A percentile compares a stretch with the other conserved stretches of the same genome.
These are phyloP conservation scores for Phialocephala sp. DNA, from an alignment of 2,329 filamentous ascomycete genomes.

Conservation along the genomic window DNA sequence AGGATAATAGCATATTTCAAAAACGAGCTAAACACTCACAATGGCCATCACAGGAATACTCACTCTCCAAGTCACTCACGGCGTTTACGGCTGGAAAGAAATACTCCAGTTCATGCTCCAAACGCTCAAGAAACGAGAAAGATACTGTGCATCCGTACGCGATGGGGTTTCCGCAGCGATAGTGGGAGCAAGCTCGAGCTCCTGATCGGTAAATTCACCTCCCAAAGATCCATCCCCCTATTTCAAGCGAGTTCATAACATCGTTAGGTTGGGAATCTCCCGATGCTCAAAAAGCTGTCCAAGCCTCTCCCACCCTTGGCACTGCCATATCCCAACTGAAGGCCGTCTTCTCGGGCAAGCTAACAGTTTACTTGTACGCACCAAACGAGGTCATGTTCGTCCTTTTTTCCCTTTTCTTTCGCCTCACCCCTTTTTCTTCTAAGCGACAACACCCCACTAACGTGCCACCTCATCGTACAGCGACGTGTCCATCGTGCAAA, in stretches of 20 bases:
- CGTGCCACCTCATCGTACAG: neutral
- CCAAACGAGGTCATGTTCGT: constrained; percentile 38
- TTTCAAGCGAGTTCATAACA: constrained; percentile 2
- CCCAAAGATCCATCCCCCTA: neutral
- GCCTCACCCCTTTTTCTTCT: neutral
- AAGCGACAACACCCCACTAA: neutral
- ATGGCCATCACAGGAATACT: constrained; percentile 34
- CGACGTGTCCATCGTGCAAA: constrained; percentile 43
- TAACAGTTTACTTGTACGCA: constrained; percentile 35
- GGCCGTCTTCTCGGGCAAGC: constrained; percentile 34
- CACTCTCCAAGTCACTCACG: constrained; percentile 37
- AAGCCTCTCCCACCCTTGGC: constrained; percentile 29
- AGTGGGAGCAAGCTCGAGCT: constrained; percentile 40
- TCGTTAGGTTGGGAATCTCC: constrained; percentile 36
- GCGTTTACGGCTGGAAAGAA: constrained; percentile 41
- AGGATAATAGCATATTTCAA: constrained; percentile 18
- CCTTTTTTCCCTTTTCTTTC: neutral
- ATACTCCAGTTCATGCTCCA: constrained; percentile 40
- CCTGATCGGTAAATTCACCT: constrained; percentile 32
- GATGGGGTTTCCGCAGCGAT: constrained; percentile 41
- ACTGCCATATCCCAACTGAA: constrained; percentile 31
- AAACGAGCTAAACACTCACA: constrained; percentile 21
- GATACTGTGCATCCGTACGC: constrained; percentile 37
- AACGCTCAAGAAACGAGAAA: constrained; percentile 38
- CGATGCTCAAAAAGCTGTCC: constrained; percentile 35